Evolutionary conservation across 1,284 basidiomycete species (phyloP).

Genomic region (Coriolopsis trogii): DNA sequence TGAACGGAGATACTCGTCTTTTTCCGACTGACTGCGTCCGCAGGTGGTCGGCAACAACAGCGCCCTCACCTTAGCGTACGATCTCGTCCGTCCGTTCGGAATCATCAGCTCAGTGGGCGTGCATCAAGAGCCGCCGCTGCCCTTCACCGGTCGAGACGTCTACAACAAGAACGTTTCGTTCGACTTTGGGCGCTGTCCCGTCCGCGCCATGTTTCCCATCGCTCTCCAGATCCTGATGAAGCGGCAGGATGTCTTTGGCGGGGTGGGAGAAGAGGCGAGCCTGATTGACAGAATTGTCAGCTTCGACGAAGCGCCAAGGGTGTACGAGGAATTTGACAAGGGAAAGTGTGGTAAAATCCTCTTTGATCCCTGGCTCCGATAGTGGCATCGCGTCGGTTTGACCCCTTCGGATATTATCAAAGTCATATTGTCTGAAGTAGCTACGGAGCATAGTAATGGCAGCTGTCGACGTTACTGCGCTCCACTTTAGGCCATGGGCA

Average conservation of each 20-base stretch:
- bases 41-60: constrained; percentile 81
- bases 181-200: constrained; percentile 88
- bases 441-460: too few relatives aligned
- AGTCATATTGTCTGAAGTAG: too few relatives aligned
- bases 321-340: constrained; percentile 69
- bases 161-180: constrained; percentile 86
- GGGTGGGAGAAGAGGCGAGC: constrained; percentile 57
- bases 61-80: constrained; percentile 74
- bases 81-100: constrained; percentile 81
- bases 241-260: constrained; percentile 70
- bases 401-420: too few relatives aligned
- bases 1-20: neutral
- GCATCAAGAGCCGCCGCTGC: constrained; percentile 56
- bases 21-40: neutral
- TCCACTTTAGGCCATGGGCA: too few relatives aligned
- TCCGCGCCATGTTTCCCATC: constrained; percentile 75
- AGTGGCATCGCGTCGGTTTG: too few relatives aligned
- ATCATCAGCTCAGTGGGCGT: constrained; percentile 82
- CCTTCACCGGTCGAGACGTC: constrained; percentile 63
- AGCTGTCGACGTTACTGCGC: too few relatives aligned
- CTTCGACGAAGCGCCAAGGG: constrained; percentile 56
- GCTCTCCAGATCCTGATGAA: constrained; percentile 74
- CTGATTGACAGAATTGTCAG: constrained; percentile 67
- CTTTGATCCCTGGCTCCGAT: constrained; percentile 76
- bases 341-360: constrained; percentile 72